Percentiles rank a stretch among this genome's conserved stretches.
Evolutionary conservation across 306 rosid species (phyloP).

Genomic region (Gynostemma pentaphyllum): DNA sequence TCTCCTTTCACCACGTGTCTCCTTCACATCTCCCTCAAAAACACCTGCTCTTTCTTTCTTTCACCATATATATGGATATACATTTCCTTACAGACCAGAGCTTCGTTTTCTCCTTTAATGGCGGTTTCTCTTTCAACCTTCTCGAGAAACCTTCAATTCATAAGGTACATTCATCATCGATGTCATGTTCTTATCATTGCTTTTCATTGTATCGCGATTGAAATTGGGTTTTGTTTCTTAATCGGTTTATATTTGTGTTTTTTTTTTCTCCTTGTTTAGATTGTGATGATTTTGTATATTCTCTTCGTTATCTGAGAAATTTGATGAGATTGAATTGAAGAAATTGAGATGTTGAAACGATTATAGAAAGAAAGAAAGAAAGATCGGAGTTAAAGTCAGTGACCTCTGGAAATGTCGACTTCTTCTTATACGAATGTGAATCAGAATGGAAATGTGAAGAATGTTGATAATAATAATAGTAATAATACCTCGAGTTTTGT

Average conservation of each 20-base stretch:
- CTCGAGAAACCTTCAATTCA: too few relatives aligned
- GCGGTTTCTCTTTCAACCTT: too few relatives aligned
- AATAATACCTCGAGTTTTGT: conserved; percentile 16
- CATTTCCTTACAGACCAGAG: too few relatives aligned
- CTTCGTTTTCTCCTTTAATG: too few relatives aligned
- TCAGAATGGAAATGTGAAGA: conserved; percentile 36
- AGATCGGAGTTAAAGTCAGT: conserved; percentile 33
- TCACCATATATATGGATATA: too few relatives aligned
- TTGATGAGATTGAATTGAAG: neutral
- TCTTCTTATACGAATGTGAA: conserved; percentile 17
- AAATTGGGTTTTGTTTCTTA: neutral
- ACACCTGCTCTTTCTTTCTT: too few relatives aligned
- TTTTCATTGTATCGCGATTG: neutral
- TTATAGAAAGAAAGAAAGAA: conserved; percentile 14
- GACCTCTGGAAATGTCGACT: conserved; percentile 21
- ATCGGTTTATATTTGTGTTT: neutral
- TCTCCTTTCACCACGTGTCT: too few relatives aligned
- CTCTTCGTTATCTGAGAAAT: neutral
- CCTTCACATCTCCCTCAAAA: too few relatives aligned
- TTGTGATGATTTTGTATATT: neutral
- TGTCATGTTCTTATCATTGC: too few relatives aligned
- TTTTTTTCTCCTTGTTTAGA: neutral
- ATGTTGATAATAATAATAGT: too few relatives aligned
- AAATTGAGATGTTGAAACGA: neutral
- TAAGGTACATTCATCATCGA: too few relatives aligned